A percentile compares a stretch with the other conserved stretches of the same genome.
Conservation (phyloP, 2,329 filamentous ascomycete species). For the Aaosphaeria pasadenensis region DNA sequence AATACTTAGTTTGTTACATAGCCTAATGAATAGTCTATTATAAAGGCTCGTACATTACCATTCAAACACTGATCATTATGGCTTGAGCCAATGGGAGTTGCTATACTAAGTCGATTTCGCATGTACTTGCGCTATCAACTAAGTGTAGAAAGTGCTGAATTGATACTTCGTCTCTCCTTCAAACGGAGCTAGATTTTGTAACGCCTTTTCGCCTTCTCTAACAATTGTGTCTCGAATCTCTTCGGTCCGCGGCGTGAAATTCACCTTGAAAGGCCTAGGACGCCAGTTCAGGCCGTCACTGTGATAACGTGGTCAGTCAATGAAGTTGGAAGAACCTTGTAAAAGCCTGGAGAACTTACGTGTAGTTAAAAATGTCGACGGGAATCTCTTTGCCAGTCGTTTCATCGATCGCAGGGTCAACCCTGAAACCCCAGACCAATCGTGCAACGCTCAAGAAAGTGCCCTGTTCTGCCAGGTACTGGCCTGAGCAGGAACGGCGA, state of each 20-base stretch:
- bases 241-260: conserved; percentile 48
- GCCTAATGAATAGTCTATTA: too few relatives aligned
- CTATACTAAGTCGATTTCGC: too few relatives aligned
- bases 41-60: too few relatives aligned
- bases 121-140: too few relatives aligned
- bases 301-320: not conserved
- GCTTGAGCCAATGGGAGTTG: too few relatives aligned
- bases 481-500: conserved; percentile 54
- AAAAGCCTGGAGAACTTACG: conserved; percentile 26
- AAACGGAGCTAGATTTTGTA: conserved; percentile 48
- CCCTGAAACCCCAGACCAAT: conserved; percentile 53
- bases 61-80: too few relatives aligned
- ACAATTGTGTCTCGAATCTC: conserved; percentile 48
- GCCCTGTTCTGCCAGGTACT: conserved; percentile 55
- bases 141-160: conserved; percentile 30
- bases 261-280: conserved; percentile 51
- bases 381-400: conserved; percentile 43
- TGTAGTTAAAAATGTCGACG: conserved; percentile 54
- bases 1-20: too few relatives aligned
- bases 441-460: conserved; percentile 54
- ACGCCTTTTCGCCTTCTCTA: conserved; percentile 48
- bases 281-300: conserved; percentile 56
- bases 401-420: conserved; percentile 36
- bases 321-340: not conserved
- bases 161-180: conserved; percentile 52